A percentile compares a stretch with the other conserved stretches of the same genome.
Conservation (phyloP, 176 grass and related monocot species). For the Eleusine coracana region DNA sequence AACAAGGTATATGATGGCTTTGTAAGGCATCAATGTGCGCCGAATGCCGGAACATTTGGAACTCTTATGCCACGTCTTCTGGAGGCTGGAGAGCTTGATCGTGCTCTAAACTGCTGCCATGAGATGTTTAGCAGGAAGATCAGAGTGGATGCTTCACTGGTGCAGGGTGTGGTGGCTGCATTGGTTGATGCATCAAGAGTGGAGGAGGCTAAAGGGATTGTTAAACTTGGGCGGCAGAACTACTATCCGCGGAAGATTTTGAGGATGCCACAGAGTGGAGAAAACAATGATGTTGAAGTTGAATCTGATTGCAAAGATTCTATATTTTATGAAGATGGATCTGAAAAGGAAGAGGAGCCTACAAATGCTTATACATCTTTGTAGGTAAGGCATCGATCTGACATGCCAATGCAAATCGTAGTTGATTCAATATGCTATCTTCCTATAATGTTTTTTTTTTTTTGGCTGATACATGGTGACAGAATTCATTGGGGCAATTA, state of each 20-base stretch:
- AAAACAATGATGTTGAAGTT: background rate
- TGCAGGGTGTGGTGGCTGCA: constrained; percentile 59
- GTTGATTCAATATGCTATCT: constrained; percentile 7
- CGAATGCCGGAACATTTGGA: constrained; percentile 58
- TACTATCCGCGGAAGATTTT: constrained; percentile 41
- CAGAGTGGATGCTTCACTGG: constrained; percentile 22
- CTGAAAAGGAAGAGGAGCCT: constrained; percentile 6
- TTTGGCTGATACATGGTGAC: background rate
- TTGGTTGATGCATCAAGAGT: constrained; percentile 43
- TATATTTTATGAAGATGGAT: constrained; percentile 12
- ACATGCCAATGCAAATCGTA: background rate
- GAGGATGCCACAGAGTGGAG: constrained; percentile 7
- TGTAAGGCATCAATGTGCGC: constrained; percentile 41
- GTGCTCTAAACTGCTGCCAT: constrained; percentile 52
- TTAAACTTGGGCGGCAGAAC: constrained; percentile 46
- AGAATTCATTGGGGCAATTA: background rate
- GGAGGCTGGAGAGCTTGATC: constrained; percentile 56
- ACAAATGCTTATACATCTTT: constrained; percentile 15
- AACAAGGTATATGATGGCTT: constrained; percentile 60
- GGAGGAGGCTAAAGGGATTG: constrained; percentile 54
- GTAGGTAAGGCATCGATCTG: constrained; percentile 9
- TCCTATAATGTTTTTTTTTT: constrained; percentile 19
- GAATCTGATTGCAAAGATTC: constrained; percentile 26
- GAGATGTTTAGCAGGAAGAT: constrained; percentile 39
- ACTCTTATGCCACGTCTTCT: constrained; percentile 46